Conservation (phyloP, 495 filamentous ascomycete species). For the Aspergillus kassunensis region DNA sequence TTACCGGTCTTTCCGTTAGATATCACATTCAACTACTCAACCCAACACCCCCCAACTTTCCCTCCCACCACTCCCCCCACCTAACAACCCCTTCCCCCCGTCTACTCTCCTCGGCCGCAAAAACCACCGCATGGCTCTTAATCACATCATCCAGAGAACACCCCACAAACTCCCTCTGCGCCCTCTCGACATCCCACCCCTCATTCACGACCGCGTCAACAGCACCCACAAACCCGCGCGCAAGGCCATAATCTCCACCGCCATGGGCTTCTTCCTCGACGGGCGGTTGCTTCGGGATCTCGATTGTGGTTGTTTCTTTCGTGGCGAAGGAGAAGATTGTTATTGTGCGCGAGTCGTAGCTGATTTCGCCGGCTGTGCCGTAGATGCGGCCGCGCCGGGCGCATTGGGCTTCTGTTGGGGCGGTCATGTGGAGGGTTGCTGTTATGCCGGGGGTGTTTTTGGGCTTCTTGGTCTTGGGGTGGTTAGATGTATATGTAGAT, state of each 20-base stretch:
- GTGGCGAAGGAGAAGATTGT: constrained; percentile 40
- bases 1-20: too few relatives aligned
- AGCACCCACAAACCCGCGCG: constrained; percentile 73
- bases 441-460: constrained; percentile 59
- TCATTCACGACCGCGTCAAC: constrained; percentile 73
- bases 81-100: constrained; percentile 61
- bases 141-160: constrained; percentile 82
- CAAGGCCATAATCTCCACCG: constrained; percentile 82
- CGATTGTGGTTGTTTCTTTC: constrained; percentile 17
- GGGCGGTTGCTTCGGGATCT: constrained; percentile 33
- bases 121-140: constrained; percentile 87
- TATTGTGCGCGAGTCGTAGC: constrained; percentile 56
- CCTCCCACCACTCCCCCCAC: constrained; percentile 79
- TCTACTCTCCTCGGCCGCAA: constrained; percentile 88
- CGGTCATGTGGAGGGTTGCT: constrained; percentile 90
- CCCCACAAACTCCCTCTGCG: constrained; percentile 72
- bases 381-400: constrained; percentile 77
- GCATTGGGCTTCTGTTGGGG: constrained; percentile 82
- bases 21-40: too few relatives aligned
- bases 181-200: constrained; percentile 61
- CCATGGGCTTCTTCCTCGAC: constrained; percentile 58
- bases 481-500: not conserved
- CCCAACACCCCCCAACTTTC: constrained; percentile 28
- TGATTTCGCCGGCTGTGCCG: constrained; percentile 80
- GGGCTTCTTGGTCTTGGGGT: constrained; percentile 27